Evolutionary conservation across 1,284 basidiomycete species (phyloP).

Genomic region (Leccinum ponderosum): DNA sequence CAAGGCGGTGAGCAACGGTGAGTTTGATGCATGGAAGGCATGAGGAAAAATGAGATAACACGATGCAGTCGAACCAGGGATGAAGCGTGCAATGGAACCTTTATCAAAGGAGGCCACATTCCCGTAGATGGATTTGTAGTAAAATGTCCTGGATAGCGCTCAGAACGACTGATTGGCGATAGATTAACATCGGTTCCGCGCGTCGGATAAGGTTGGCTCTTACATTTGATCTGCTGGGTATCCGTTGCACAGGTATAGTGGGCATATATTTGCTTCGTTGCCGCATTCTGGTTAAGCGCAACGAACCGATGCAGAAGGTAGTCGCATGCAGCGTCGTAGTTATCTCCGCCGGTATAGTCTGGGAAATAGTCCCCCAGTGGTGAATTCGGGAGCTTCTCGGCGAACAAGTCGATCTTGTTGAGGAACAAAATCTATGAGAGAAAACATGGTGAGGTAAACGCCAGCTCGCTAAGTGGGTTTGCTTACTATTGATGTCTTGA

Average conservation of each 20-base stretch:
- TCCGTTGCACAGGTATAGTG: slow-evolving; percentile 91
- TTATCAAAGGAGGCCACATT: slow-evolving; percentile 76
- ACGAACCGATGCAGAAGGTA: slow-evolving; percentile 89
- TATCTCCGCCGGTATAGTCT: slow-evolving; percentile 76
- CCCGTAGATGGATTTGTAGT: slow-evolving; percentile 79
- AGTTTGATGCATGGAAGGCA: slow-evolving; percentile 28
- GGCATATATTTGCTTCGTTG: slow-evolving; percentile 85
- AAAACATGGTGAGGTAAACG: slow-evolving; percentile 4
- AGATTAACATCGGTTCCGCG: slow-evolving; percentile 3
- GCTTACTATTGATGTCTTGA: slow-evolving; percentile 83
- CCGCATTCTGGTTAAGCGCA: slow-evolving; percentile 82
- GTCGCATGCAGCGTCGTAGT: slow-evolving; percentile 85
- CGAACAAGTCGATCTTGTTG: slow-evolving; percentile 97
- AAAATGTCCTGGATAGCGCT: slow-evolving; percentile 84
- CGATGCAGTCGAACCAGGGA: slow-evolving; percentile 19
- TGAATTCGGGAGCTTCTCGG: slow-evolving; percentile 87
- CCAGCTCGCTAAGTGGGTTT: not conserved
- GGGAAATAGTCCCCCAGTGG: slow-evolving; percentile 92
- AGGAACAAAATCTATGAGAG: slow-evolving; percentile 74
- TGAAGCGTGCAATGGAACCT: not conserved
- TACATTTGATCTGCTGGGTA: slow-evolving; percentile 87
- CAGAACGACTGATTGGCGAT: slow-evolving; percentile 59
- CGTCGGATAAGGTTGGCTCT: slow-evolving; percentile 24
- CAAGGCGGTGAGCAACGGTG: slow-evolving; percentile 20
- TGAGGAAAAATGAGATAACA: slow-evolving; percentile 25